Evolutionary conservation across 202 grass and related monocot genomes (phyloP).

Genomic region (Cymbopogon flexuosus): DNA sequence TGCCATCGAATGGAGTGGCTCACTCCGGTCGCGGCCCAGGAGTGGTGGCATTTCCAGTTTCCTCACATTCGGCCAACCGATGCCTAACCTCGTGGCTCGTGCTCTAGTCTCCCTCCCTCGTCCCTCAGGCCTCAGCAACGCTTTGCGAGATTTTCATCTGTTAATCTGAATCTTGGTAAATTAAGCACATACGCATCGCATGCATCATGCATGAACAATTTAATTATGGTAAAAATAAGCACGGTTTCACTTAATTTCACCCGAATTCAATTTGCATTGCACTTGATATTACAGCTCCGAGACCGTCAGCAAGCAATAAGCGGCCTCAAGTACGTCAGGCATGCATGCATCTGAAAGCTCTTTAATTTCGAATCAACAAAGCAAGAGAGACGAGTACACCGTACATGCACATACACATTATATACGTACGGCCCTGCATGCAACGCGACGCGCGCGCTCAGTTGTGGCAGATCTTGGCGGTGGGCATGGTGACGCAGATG

Average conservation of each 20-base stretch:
- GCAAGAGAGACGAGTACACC: conserved; percentile 3
- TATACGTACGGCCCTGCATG: conserved; percentile 4
- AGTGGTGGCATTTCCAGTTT: background rate
- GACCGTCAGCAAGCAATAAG: conserved; percentile 14
- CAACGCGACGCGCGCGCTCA: background rate
- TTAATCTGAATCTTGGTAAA: background rate
- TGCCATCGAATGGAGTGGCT: background rate
- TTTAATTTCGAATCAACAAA: conserved; percentile 11
- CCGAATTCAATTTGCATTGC: conserved; percentile 32
- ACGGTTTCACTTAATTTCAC: conserved; percentile 1
- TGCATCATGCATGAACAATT: background rate
- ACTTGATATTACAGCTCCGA: conserved; percentile 32
- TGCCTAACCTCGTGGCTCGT: too few relatives aligned
- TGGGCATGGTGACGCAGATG: conserved; percentile 84
- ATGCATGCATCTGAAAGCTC: conserved; percentile 20
- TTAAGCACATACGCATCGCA: background rate
- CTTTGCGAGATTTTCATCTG: background rate
- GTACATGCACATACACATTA: conserved; percentile 24
- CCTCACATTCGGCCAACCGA: background rate
- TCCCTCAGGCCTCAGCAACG: background rate
- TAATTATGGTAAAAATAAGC: background rate
- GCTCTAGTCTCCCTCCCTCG: background rate
- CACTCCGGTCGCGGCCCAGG: background rate
- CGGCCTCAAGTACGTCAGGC: background rate
- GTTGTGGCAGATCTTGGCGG: conserved; percentile 74